A percentile compares a stretch with the other conserved stretches of the same genome.
Evolutionary conservation across 2,329 filamentous ascomycete species (phyloP).

Genomic region (Alternaria arborescens): DNA sequence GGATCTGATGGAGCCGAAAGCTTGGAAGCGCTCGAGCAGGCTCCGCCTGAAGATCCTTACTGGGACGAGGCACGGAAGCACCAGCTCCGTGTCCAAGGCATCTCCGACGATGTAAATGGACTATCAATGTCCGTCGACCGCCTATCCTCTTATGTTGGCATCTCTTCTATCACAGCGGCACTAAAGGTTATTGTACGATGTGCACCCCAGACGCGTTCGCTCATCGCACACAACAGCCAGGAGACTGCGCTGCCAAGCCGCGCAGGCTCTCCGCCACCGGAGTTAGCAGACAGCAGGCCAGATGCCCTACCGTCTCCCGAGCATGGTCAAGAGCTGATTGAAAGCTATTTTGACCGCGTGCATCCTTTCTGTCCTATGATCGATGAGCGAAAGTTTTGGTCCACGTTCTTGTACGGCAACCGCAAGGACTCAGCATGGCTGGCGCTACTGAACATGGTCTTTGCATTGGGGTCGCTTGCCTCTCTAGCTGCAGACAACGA

Average conservation of each 20-base stretch:
- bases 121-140: conserved; percentile 69
- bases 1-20: conserved; percentile 61
- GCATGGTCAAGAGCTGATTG: conserved; percentile 73
- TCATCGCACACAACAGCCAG: conserved; percentile 56
- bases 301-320: conserved; percentile 64
- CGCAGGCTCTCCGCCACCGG: conserved; percentile 48
- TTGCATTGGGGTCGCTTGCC: conserved; percentile 76
- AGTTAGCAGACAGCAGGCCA: conserved; percentile 42
- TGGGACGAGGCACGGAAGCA: conserved; percentile 69
- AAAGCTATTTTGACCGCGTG: conserved; percentile 78
- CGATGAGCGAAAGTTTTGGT: conserved; percentile 74
- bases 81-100: conserved; percentile 54
- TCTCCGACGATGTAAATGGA: conserved; percentile 76
- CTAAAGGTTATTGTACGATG: conserved; percentile 72
- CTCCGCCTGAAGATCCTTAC: conserved; percentile 70
- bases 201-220: conserved; percentile 60
- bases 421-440: conserved; percentile 75
- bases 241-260: conserved; percentile 50
- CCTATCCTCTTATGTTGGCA: conserved; percentile 72
- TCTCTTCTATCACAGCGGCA: conserved; percentile 78
- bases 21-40: conserved; percentile 71
- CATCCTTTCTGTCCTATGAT: conserved; percentile 78
- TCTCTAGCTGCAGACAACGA: conserved; percentile 70
- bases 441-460: conserved; percentile 77
- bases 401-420: conserved; percentile 69